Evolutionary conservation across 2,329 filamentous ascomycete genomes (phyloP), one percentile per base, ranked within the genome.

Genomic region (Blastomyces silverae): DNA sequence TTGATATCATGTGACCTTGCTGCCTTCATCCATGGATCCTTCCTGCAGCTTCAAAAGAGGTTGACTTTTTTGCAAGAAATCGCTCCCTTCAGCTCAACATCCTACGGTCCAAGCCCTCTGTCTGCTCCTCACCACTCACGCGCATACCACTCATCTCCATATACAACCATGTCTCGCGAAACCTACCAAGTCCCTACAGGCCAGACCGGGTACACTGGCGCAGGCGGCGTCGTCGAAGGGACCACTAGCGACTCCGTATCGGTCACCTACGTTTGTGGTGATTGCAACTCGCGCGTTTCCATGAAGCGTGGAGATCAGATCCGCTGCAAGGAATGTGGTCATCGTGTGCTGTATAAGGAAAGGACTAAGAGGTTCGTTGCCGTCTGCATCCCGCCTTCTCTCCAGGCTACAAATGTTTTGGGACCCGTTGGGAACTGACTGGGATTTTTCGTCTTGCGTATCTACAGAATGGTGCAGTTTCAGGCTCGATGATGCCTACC

Each of bases 341-440:
- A 96, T 73, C 88, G 94, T 69, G 92, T 99, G 67, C 80, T 99
- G 70, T 97, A 97, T 80, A 99, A 99, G 85, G 91, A 97, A 85
- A 82, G 94, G 75, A 99, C 94, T 56, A 97, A 96, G 84, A 87
- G 94, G 94, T 97, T 77, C 79, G 89, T n/a, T 80, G 59, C 28
- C 34, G 15, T 39, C 39, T 42, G 7, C 62, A 39, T 62, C 56
- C 58, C 58, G 34, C 44, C 56, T 22, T 57, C 62, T 34, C 62
- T 61, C 57, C 28, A 17, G 63, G 55, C n/a, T 39, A 39, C 37
- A 39, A 13, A 39, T 39, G 2, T 62, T 37, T 63, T 25, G n/a
- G 25, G 53, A 31, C 57, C 17, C 25, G 37, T 34, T 55, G 1
- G 52, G 17, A 55, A n/a, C 28, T 64, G 42, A 42, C 55, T 2